These are phyloP conservation scores for Ichthyophthirius multifiliis DNA, from an alignment of 169 alveolate genomes.

Conservation along the genomic window DNA sequence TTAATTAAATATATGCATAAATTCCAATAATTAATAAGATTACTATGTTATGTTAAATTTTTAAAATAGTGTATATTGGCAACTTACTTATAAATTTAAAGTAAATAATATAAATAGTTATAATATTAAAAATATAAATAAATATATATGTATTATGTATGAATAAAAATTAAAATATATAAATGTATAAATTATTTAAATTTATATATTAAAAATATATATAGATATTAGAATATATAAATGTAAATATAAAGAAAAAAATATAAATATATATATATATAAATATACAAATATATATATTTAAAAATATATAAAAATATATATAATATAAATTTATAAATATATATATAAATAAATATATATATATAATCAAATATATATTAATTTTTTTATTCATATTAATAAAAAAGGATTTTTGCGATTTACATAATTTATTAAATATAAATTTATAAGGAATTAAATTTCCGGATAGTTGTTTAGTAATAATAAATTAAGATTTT, in stretches of 20 bases:
- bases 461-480: constrained; percentile 56
- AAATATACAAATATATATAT: background rate
- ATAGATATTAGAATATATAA: constrained; percentile 38
- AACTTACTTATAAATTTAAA: too few relatives aligned
- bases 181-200: too few relatives aligned
- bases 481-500: constrained; percentile 39
- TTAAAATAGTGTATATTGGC: too few relatives aligned
- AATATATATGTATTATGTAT: too few relatives aligned
- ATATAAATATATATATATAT: background rate
- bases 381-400: background rate
- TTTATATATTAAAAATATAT: too few relatives aligned
- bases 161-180: too few relatives aligned
- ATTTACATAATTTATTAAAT: constrained; percentile 43
- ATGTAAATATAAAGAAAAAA: background rate
- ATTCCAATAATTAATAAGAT: too few relatives aligned
- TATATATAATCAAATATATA: background rate
- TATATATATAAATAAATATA: background rate
- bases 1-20: too few relatives aligned
- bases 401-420: constrained; percentile 44
- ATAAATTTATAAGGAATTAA: constrained; percentile 46
- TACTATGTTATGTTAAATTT: too few relatives aligned
- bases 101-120: too few relatives aligned
- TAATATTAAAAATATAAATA: too few relatives aligned
- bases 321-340: too few relatives aligned
- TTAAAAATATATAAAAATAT: background rate